Conservation (phyloP, 1,284 basidiomycete genomes). For the Trametes pubescens region DNA sequence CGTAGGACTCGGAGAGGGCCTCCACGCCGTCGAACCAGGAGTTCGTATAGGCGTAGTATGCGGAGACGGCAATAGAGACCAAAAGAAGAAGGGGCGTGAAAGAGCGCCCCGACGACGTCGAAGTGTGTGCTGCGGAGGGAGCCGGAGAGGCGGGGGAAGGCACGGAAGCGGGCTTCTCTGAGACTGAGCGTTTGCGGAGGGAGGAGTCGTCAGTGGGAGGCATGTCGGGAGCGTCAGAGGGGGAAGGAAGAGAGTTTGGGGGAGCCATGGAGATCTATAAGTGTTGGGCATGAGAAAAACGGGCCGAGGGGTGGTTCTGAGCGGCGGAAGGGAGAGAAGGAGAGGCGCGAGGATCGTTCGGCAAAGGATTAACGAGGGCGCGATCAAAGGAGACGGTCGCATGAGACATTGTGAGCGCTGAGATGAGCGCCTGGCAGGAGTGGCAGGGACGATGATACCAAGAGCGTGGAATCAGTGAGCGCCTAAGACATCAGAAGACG, state of each 20-base stretch:
- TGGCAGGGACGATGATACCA: too few relatives aligned
- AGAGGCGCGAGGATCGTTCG: not conserved
- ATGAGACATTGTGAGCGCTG: not conserved
- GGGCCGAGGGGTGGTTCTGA: constrained; percentile 6
- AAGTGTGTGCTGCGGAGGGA: constrained; percentile 4
- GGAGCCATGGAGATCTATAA: constrained; percentile 22
- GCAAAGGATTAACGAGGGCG: not conserved
- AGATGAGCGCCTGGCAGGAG: too few relatives aligned
- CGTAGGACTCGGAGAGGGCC: constrained; percentile 49
- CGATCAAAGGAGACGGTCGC: not conserved
- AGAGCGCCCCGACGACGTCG: constrained; percentile 2
- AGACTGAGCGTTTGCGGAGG: constrained; percentile 34
- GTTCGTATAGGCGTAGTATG: constrained; percentile 22
- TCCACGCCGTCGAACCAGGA: not conserved
- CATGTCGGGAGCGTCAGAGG: constrained; percentile 27
- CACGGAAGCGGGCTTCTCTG: constrained; percentile 23
- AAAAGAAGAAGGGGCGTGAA: constrained; percentile 21
- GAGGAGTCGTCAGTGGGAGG: constrained; percentile 26
- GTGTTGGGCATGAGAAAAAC: constrained; percentile 25
- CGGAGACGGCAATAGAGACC: constrained; percentile 27
- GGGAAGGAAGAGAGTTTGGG: constrained; percentile 5
- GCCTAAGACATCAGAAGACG: too few relatives aligned
- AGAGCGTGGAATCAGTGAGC: too few relatives aligned
- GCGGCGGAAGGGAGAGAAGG: not conserved
- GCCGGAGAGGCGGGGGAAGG: not conserved